Base-by-base conservation (phyloP, 176 grass and related monocot genomes). In the Avena atlantica region DNA sequence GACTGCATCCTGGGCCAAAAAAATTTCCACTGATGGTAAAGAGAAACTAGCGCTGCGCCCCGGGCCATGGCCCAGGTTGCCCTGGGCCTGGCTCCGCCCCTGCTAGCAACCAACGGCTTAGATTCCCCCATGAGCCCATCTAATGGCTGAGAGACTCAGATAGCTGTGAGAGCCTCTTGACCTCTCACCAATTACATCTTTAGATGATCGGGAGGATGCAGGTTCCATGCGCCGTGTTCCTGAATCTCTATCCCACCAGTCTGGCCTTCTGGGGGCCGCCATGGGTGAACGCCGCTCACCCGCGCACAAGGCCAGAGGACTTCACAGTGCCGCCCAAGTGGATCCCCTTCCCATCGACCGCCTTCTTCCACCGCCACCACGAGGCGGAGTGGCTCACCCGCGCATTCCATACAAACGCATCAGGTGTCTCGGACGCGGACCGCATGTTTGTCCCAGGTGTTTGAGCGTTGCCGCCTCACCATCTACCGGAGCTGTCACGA, bases 241-340 rank as follows among this genome's bases (percentile, higher is more conserved):
- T 8, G 4, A 74, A 25, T 45, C 2, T 74, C 4, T 45, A 74
- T 24, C 49, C 73, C 21, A 0, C 12, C 5, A 0, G 1, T 6
- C 9, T 70, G 16, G 89, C 73, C 5, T 91, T 89, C 16, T 9
- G 79, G 0, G 91, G 91, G 19, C 83, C 81, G 48, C 69, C 42
- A 70, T 68, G 25, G 29, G 67, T 24, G 17, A 29, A 68, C 55
- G 6, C 55, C 55, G 55, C 55, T 4, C 55, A 19, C 55, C 55
- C 55, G 16, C 55, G 55, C 16, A 57, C 16, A 5, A 14, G 19
- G 55, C 55, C 55, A 6, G 55, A 57, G 17, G 55, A 57, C 17
- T 57, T 57, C 55, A 57, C 55, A 1, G 55, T 57, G 15, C 55
- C 55, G 7, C 55, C 55, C 55, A 57, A 57, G 55, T 57, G 55